phyloP scores from a whole-genome alignment of 2,329 filamentous ascomycete species.

The Cucurbitaria berberidis region DNA sequence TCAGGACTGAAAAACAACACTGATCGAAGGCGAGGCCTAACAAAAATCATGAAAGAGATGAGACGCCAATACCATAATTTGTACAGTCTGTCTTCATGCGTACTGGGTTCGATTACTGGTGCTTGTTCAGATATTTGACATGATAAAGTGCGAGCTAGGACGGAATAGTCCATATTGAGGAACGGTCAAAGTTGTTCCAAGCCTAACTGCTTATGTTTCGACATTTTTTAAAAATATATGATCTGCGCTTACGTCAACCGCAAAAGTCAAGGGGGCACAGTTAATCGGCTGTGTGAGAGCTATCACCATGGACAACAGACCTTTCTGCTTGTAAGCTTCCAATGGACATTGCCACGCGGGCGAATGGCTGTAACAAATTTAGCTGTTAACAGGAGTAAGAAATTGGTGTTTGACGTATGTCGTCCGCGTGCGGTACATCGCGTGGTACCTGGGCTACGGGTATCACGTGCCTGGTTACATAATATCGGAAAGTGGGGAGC shows the following conservation, averaged over 20 bases:
- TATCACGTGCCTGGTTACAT: not conserved
- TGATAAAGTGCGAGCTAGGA: not conserved
- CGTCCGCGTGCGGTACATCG: not conserved
- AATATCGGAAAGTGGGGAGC: conserved; percentile 3
- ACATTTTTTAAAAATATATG: not conserved
- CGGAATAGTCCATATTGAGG: too few relatives aligned
- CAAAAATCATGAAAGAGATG: too few relatives aligned
- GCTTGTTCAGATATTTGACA: too few relatives aligned
- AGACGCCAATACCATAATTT: not conserved
- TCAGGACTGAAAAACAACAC: not conserved
- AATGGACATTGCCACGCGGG: not conserved
- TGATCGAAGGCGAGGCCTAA: too few relatives aligned
- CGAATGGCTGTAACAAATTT: not conserved
- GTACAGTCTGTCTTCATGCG: not conserved
- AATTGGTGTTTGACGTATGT: not conserved
- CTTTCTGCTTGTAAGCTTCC: not conserved
- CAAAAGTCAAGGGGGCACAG: too few relatives aligned
- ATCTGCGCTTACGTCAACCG: not conserved
- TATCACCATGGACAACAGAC: not conserved
- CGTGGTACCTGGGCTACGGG: not conserved
- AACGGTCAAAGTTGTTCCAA: too few relatives aligned
- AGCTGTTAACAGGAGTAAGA: not conserved
- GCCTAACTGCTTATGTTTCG: not conserved
- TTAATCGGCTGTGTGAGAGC: too few relatives aligned
- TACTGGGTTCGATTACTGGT: too few relatives aligned